Evolutionary conservation across 805 yeast genomes (phyloP).

Genomic region (Pichia membranifaciens): DNA sequence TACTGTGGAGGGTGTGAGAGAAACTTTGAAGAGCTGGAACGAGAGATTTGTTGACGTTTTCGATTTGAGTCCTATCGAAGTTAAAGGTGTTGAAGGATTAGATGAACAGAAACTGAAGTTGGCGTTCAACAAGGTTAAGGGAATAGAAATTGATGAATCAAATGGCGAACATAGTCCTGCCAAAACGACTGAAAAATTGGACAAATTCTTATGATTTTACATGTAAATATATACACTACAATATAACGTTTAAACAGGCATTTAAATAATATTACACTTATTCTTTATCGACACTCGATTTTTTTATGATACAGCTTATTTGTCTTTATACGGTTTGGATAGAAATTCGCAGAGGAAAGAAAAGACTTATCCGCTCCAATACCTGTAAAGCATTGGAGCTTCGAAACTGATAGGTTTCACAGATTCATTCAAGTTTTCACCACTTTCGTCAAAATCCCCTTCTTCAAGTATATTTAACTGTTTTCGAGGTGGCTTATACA

Average conservation of each 20-base stretch:
- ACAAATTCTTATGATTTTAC: constrained; percentile 14
- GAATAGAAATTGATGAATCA: constrained; percentile 3
- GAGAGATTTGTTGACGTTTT: constrained; percentile 34
- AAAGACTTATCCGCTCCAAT: constrained; percentile 50
- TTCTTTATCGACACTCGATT: too few species aligned
- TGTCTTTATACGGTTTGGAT: too few species aligned
- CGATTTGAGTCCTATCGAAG: constrained; percentile 20
- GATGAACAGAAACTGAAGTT: constrained; percentile 12
- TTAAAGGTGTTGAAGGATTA: constrained; percentile 18
- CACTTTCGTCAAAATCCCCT: constrained; percentile 26
- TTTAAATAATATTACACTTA: background rate
- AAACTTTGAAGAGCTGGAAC: constrained; percentile 37
- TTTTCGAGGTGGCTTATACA: constrained; percentile 29
- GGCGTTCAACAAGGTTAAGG: constrained; percentile 11
- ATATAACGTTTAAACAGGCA: background rate
- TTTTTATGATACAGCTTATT: too few species aligned
- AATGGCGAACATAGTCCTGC: background rate
- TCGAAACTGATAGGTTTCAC: constrained; percentile 54
- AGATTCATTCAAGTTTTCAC: constrained; percentile 18
- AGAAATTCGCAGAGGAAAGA: constrained; percentile 9
- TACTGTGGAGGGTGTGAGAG: constrained; percentile 34
- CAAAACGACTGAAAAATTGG: constrained; percentile 11
- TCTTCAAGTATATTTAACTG: constrained; percentile 29
- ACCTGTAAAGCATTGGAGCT: constrained; percentile 57
- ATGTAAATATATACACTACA: constrained; percentile 5